Evolutionary conservation across 169 alveolate species (phyloP).

Genomic region (Amoebophrya sp.): DNA sequence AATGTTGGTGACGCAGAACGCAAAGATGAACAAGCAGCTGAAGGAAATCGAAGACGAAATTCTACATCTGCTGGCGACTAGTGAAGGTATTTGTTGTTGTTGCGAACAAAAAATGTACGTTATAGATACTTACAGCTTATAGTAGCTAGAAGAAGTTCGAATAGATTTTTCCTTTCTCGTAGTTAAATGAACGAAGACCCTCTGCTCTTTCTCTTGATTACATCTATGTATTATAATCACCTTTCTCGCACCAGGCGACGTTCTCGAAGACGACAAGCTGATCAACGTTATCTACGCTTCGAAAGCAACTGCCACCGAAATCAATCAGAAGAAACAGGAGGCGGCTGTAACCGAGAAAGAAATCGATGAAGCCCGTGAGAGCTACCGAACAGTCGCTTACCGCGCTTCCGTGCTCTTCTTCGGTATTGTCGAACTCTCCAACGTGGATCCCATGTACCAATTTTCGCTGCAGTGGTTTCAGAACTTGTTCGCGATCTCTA

Average conservation of each 20-base stretch:
- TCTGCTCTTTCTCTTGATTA: too few species aligned
- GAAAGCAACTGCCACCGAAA: constrained; percentile 76
- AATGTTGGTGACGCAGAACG: constrained; percentile 72
- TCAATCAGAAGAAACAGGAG: constrained; percentile 73
- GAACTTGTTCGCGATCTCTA: constrained; percentile 72
- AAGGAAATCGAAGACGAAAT: constrained; percentile 67
- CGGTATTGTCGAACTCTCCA: constrained; percentile 79
- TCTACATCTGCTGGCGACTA: constrained; percentile 70
- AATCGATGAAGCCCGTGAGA: constrained; percentile 71
- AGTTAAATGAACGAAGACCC: too few species aligned
- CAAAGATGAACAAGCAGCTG: constrained; percentile 54
- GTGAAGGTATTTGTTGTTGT: too few species aligned
- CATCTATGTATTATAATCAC: too few species aligned
- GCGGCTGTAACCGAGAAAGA: constrained; percentile 80
- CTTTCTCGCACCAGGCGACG: too few species aligned
- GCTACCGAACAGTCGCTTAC: constrained; percentile 63
- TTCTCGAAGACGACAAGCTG: constrained; percentile 78
- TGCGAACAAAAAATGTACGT: too few species aligned
- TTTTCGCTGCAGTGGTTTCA: constrained; percentile 83
- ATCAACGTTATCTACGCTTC: constrained; percentile 73
- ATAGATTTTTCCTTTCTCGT: too few species aligned
- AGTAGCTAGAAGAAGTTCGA: too few species aligned
- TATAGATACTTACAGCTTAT: too few species aligned
- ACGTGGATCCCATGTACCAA: constrained; percentile 92
- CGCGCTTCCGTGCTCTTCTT: constrained; percentile 87